Evolutionary conservation across 441 rosid species (phyloP), one percentile per base, ranked within the genome.

Genomic region (Adansonia gregorii): DNA sequence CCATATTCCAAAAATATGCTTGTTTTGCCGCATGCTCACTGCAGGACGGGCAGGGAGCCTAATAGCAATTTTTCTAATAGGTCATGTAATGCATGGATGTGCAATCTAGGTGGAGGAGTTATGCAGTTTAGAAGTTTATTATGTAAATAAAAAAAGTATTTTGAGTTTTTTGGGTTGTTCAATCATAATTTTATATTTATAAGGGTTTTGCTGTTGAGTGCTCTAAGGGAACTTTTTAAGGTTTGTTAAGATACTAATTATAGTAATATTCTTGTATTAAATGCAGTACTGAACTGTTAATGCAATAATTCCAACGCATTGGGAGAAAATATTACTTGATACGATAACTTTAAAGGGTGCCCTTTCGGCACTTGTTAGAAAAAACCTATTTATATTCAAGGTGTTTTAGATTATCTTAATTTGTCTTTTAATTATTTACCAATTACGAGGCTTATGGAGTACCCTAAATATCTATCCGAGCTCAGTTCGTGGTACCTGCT

Each of bases 241-340:
- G 46, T 51, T 70, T 51, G 60, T 8, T 51, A 70, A 15, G 45
- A 70, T 70, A 22, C 49, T 65, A 39, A n/a, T 12, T 68, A 27
- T 69, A 4, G 54, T 67, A 67, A 45, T 45, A 45, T 69, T 49
- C 56, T 69, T 69, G 56, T 49, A 22, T 48, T 48, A 69, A 69
- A 69, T 24, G 43, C 45, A 49, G 20, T 49, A 69, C 20, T 22
- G 11, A 3, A 14, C 59, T 6, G 19, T 69, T 69, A 14, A 27
- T 69, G 58, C 10, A 15, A 49, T 27, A 27, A 70, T 15, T 70
- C 41, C 41, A 48, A 11, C 48, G 35, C 17, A 11, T 27, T 46
- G 56, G 39, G 15, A 48, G 73, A 48, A 68, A 65, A 20, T 49
- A 45, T 68, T 68, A 46, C 56, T 12, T 68, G 31, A 48, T 68